These are phyloP conservation scores for Cladophialophora exuberans DNA, from an alignment of 2,329 filamentous ascomycete species.

Conservation along the genomic window DNA sequence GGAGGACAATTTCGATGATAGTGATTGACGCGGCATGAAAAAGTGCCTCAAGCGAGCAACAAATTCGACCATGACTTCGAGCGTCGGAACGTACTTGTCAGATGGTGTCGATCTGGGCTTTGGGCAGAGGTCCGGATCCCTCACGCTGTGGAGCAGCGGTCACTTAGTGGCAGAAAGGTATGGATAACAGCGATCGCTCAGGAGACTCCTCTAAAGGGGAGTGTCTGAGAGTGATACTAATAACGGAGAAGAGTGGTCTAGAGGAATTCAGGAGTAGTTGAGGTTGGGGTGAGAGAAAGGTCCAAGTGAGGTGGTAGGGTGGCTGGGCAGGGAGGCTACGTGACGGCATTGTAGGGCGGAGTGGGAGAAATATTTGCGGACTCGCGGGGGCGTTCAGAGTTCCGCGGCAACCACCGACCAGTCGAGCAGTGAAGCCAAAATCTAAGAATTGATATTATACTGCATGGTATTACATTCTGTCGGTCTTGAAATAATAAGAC, in stretches of 20 bases:
- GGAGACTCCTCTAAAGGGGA: not conserved
- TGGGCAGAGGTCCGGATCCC: slow-evolving; percentile 2
- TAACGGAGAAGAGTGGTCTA: not conserved
- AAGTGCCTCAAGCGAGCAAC: slow-evolving; percentile 8
- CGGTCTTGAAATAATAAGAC: too few relatives aligned
- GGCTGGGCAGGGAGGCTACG: too few relatives aligned
- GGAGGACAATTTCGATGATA: slow-evolving; percentile 1
- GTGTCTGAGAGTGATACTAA: not conserved
- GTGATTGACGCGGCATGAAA: not conserved
- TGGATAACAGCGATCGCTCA: not conserved
- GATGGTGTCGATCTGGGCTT: slow-evolving; percentile 2
- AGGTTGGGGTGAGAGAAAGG: too few relatives aligned
- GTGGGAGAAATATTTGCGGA: too few relatives aligned
- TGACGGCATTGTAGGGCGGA: too few relatives aligned
- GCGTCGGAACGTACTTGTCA: not conserved
- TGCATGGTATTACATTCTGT: too few relatives aligned
- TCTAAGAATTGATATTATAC: too few relatives aligned
- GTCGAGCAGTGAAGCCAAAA: too few relatives aligned
- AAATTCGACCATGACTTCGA: slow-evolving; percentile 3
- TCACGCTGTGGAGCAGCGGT: not conserved
- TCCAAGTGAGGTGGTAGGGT: too few relatives aligned
- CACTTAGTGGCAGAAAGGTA: not conserved
- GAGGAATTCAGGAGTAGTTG: not conserved
- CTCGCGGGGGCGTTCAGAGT: too few relatives aligned
- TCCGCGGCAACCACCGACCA: too few relatives aligned